These are phyloP conservation scores for Stephanodiscus triporus DNA, from an alignment of 108 stramenopile genomes.

Conservation along the genomic window DNA sequence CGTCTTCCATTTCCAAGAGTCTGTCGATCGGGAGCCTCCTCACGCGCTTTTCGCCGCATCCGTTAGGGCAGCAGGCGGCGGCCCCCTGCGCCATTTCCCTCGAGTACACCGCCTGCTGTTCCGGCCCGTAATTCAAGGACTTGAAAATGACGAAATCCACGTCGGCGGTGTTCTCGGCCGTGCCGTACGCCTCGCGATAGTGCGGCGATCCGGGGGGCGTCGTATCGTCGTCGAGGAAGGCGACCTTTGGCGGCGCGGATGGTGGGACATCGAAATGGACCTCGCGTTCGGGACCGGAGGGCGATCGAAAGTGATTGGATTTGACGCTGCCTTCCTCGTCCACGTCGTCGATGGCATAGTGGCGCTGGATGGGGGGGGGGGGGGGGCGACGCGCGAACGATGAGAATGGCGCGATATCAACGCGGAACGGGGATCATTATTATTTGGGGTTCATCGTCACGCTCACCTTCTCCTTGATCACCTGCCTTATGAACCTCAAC, in stretches of 20 bases:
- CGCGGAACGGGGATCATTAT: neutral
- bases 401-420: neutral
- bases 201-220: constrained; percentile 16
- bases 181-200: constrained; percentile 35
- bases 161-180: constrained; percentile 27
- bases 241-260: neutral
- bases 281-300: neutral
- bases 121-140: constrained; percentile 77
- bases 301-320: neutral
- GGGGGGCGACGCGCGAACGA: neutral
- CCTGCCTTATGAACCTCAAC: constrained; percentile 69
- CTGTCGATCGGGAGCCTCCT: constrained; percentile 57
- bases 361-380: constrained; percentile 21
- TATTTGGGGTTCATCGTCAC: neutral
- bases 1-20: constrained; percentile 64
- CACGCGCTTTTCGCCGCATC: constrained; percentile 68
- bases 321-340: constrained; percentile 18
- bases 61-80: constrained; percentile 80
- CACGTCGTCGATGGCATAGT: constrained; percentile 50
- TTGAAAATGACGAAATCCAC: constrained; percentile 46
- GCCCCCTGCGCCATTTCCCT: constrained; percentile 87
- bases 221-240: constrained; percentile 39
- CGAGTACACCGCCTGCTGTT: constrained; percentile 81
- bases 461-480: constrained; percentile 50
- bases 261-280: neutral